Evolutionary conservation across 139 green algal genomes (phyloP).

Genomic region (Penium margaritaceum): DNA sequence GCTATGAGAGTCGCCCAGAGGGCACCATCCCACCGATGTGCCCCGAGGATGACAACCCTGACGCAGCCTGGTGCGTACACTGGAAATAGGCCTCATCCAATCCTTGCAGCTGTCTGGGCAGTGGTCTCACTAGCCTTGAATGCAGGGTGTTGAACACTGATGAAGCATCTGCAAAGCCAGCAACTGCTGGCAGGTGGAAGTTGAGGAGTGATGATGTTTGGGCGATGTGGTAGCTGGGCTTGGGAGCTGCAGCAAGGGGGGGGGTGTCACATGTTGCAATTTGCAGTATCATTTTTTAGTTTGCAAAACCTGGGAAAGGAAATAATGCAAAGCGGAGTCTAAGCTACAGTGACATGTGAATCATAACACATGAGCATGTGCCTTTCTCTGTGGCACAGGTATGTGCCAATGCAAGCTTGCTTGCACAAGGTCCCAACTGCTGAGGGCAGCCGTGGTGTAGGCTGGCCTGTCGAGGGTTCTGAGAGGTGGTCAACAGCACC

Average conservation of each 20-base stretch:
- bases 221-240: too few relatives aligned
- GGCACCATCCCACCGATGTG: constrained; percentile 5
- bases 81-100: neutral
- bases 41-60: constrained; percentile 27
- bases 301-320: too few relatives aligned
- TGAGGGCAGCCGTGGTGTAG: neutral
- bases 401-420: constrained; percentile 24
- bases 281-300: too few relatives aligned
- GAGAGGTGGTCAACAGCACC: constrained; percentile 6
- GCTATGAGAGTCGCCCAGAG: constrained; percentile 18
- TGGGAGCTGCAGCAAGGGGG: too few relatives aligned
- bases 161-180: too few relatives aligned
- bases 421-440: constrained; percentile 15
- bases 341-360: too few relatives aligned
- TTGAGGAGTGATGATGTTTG: too few relatives aligned
- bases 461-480: constrained; percentile 10
- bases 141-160: neutral
- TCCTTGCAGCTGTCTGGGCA: neutral
- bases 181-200: too few relatives aligned
- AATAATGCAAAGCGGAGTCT: too few relatives aligned
- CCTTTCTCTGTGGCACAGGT: constrained; percentile 6
- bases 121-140: neutral
- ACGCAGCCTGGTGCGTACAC: constrained; percentile 31
- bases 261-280: too few relatives aligned
- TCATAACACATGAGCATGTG: neutral